Evolutionary conservation across 805 yeast genomes (phyloP).

Genomic region (Lipomyces lipofer): DNA sequence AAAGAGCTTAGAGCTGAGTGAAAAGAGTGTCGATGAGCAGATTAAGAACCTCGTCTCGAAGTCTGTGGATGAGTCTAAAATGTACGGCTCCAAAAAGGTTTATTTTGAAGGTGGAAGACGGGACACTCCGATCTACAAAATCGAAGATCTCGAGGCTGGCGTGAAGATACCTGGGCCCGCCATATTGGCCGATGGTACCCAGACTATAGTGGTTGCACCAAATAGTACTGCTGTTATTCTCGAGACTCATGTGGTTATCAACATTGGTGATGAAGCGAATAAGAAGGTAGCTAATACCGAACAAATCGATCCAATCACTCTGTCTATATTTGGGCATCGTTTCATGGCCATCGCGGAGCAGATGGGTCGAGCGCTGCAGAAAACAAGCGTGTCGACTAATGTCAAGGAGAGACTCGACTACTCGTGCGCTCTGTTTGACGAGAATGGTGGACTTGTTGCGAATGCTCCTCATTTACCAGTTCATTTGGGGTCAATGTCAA

Average conservation of each 20-base stretch:
- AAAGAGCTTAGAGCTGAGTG: conserved; percentile 48
- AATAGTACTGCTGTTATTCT: conserved; percentile 55
- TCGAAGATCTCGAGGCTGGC: conserved; percentile 58
- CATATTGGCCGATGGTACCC: conserved; percentile 75
- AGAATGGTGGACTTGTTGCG: conserved; percentile 76
- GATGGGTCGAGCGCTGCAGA: conserved; percentile 78
- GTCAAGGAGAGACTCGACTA: conserved; percentile 82
- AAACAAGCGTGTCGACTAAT: conserved; percentile 78
- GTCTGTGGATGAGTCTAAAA: conserved; percentile 4
- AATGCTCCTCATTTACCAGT: conserved; percentile 90
- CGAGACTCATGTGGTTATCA: conserved; percentile 61
- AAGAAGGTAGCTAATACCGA: conserved; percentile 9
- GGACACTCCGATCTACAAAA: conserved; percentile 55
- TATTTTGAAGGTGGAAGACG: conserved; percentile 54
- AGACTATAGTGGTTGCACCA: conserved; percentile 74
- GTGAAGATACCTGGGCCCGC: conserved; percentile 66
- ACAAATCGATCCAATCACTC: conserved; percentile 64
- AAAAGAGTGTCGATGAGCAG: conserved; percentile 55
- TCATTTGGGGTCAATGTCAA: conserved; percentile 83
- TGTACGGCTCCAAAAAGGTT: conserved; percentile 46
- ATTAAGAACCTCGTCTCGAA: conserved; percentile 40
- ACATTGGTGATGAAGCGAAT: conserved; percentile 33
- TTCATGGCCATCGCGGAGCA: conserved; percentile 91
- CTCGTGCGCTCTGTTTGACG: conserved; percentile 79
- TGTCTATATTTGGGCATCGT: conserved; percentile 78